A percentile compares a stretch with the other conserved stretches of the same genome.
Evolutionary conservation across 805 yeast genomes (phyloP).

Genomic region (Barnettozyma botsteinii): DNA sequence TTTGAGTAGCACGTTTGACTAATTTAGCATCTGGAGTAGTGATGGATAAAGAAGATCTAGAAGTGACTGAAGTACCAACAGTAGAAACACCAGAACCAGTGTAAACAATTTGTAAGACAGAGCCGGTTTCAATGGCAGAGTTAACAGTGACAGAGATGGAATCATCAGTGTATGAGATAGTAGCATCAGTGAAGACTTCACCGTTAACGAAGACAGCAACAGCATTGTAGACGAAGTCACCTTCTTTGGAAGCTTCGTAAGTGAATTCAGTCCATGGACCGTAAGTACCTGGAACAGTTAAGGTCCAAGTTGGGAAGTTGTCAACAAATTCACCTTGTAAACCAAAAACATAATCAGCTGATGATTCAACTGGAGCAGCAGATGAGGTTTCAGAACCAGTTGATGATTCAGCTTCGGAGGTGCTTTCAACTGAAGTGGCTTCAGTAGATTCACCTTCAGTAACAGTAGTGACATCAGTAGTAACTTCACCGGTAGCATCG

Average conservation of each 20-base stretch:
- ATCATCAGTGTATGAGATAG: conserved; percentile 4
- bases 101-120: background rate
- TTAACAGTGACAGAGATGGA: conserved; percentile 6
- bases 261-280: conserved; percentile 19
- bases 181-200: background rate
- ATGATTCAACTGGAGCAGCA: background rate
- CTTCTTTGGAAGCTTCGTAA: conserved; percentile 4
- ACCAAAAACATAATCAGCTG: background rate
- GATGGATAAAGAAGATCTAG: background rate
- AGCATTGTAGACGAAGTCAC: conserved; percentile 7
- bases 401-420: background rate
- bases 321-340: conserved; percentile 7
- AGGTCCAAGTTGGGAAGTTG: conserved; percentile 12
- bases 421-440: background rate
- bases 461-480: too few species aligned
- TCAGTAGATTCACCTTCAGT: background rate
- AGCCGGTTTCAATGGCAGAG: background rate
- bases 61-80: background rate
- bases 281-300: conserved; percentile 16
- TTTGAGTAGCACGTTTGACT: background rate
- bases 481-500: too few species aligned
- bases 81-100: background rate
- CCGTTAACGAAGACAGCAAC: conserved; percentile 10
- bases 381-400: background rate
- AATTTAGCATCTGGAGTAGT: background rate